These are phyloP conservation scores for Candida arabinofermentans DNA, from an alignment of 805 yeast genomes.

Conservation along the genomic window DNA sequence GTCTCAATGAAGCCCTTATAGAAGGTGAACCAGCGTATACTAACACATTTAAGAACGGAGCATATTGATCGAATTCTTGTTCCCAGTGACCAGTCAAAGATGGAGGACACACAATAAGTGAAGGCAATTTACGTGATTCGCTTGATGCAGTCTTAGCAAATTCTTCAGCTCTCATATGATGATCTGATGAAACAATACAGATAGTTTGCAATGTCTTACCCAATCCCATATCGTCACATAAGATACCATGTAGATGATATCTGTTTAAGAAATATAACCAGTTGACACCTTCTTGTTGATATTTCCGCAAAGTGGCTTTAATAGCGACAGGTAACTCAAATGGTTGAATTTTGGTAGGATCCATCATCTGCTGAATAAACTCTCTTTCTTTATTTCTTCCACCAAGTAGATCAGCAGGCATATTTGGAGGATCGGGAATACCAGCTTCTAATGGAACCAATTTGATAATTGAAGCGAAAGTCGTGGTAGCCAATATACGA, in stretches of 20 bases:
- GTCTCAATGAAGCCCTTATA: conserved; percentile 53
- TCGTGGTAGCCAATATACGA: conserved; percentile 87
- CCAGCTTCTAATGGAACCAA: conserved; percentile 97
- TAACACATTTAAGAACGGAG: conserved; percentile 77
- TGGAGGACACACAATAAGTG: conserved; percentile 92
- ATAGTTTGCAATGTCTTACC: conserved; percentile 97
- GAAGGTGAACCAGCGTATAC: conserved; percentile 95
- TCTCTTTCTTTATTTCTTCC: conserved; percentile 94
- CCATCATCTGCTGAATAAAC: conserved; percentile 97
- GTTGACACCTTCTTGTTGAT: conserved; percentile 97
- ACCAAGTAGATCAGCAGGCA: conserved; percentile 76
- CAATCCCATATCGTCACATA: conserved; percentile 99
- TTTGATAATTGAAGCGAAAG: conserved; percentile 94
- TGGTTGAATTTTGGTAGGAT: conserved; percentile 82
- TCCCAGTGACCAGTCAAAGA: conserved; percentile 99
- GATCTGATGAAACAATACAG: conserved; percentile 96
- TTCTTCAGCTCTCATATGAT: conserved; percentile 74
- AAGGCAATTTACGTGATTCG: conserved; percentile 74
- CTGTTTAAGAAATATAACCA: conserved; percentile 96
- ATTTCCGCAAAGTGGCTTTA: conserved; percentile 87
- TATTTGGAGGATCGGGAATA: conserved; percentile 88
- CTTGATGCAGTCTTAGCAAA: conserved; percentile 53
- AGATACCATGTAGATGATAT: conserved; percentile 92
- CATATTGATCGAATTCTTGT: conserved; percentile 84
- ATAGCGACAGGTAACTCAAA: conserved; percentile 88